Evolutionary conservation across 2,329 filamentous ascomycete genomes (phyloP).

Genomic region (Exophiala sp.): DNA sequence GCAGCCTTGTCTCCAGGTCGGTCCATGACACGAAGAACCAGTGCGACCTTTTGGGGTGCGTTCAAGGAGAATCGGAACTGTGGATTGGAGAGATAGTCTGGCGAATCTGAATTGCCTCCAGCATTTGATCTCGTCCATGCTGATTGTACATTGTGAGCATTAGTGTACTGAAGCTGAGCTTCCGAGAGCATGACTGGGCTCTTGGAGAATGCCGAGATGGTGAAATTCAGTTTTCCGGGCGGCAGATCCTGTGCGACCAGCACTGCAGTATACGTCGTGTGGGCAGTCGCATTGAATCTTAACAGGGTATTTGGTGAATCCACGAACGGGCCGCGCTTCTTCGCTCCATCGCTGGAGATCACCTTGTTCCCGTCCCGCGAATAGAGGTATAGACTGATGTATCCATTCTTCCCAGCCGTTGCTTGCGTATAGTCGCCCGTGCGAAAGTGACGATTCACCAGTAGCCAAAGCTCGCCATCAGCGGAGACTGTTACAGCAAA

Average conservation of each 20-base stretch:
- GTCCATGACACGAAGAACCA: slow-evolving; percentile 31
- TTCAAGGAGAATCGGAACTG: slow-evolving; percentile 62
- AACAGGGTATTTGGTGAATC: slow-evolving; percentile 90
- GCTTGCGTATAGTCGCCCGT: slow-evolving; percentile 55
- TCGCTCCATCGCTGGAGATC: slow-evolving; percentile 63
- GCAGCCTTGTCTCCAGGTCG: slow-evolving; percentile 29
- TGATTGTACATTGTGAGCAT: slow-evolving; percentile 55
- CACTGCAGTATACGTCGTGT: slow-evolving; percentile 56
- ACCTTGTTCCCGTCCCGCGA: slow-evolving; percentile 64
- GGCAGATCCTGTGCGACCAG: slow-evolving; percentile 74
- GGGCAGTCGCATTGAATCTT: slow-evolving; percentile 57
- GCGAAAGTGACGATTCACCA: slow-evolving; percentile 80
- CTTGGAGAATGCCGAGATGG: slow-evolving; percentile 73
- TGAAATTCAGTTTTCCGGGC: slow-evolving; percentile 71
- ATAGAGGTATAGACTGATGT: slow-evolving; percentile 82
- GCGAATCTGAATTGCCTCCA: slow-evolving; percentile 73
- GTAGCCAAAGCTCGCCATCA: slow-evolving; percentile 67
- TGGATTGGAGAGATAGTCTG: slow-evolving; percentile 77
- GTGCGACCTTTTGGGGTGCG: slow-evolving; percentile 36
- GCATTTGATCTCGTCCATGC: slow-evolving; percentile 74
- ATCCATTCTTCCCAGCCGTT: slow-evolving; percentile 57
- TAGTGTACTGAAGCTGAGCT: slow-evolving; percentile 56
- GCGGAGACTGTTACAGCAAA: slow-evolving; percentile 50
- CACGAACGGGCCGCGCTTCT: slow-evolving; percentile 77
- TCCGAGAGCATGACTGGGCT: slow-evolving; percentile 54